Evolutionary conservation across 2,329 filamentous ascomycete genomes (phyloP), one percentile per base, ranked within the genome.

Genomic region (Aspergillus viridinutans): DNA sequence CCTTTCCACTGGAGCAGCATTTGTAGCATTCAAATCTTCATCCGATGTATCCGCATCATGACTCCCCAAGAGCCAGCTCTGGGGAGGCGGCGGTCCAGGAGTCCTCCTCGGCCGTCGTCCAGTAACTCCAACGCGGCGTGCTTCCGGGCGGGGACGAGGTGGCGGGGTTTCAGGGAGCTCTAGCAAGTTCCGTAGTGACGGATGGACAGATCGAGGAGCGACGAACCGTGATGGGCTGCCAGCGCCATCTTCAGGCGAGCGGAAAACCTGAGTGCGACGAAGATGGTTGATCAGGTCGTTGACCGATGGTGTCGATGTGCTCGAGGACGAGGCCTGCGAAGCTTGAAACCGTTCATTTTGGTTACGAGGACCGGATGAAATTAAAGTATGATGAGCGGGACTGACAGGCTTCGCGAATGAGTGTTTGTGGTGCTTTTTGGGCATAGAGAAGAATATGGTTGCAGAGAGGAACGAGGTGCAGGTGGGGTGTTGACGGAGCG

Each of bases 211-310:
- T 48, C 71, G 67, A 10, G 70, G 63, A 1, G 67, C 58, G 2
- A 67, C 57, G 49, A 68, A 60, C 42, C 57, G 60, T 5, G 63
- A 51, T 6, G 60, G 56, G 28, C 49, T 61, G 20, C 61, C 47
- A 8, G 59, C 25, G 9, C 58, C 60, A 43, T 66, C 64, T 1
- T 65, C 63, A 9, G 61, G 28, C 26, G 67, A 53, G 26, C 51
- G 56, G 42, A 66, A 64, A 8, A 71, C 62, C 58, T 79, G 76
- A 1, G 74, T 74, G 42, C 73, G 74, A 38, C 78, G 76, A 10
- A 80, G 76, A 43, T 78, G 76, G 49, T 71, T 67, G 57, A 80
- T 78, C 58, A 80, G 66, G 56, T 79, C 78, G 59, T 80, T 80
- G 61, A 80, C 78, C 5, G 76, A 77, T 28, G 62, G 65, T 49